A percentile compares a stretch with the other conserved stretches of the same genome.
Conservation (phyloP, 495 filamentous ascomycete species). For the Copromyces sp. region DNA sequence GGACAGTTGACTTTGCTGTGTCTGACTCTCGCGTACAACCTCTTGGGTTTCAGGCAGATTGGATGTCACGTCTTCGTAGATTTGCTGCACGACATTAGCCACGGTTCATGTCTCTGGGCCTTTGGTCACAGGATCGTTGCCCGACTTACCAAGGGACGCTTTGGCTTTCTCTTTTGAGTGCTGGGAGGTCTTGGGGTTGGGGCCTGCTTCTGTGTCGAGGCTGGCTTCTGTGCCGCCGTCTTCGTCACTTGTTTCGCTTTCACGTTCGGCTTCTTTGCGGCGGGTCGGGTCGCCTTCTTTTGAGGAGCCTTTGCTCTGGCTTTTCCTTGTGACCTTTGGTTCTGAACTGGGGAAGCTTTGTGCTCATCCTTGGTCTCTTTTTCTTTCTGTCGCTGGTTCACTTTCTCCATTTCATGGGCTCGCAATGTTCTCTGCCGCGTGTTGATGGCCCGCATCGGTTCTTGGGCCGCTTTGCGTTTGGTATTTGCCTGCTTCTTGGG, state of each 20-base stretch:
- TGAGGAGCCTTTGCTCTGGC: not conserved
- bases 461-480: not conserved
- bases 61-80: conserved; percentile 8
- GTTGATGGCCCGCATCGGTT: not conserved
- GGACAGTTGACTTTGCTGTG: not conserved
- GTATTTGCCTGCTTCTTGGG: not conserved
- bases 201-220: not conserved
- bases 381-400: not conserved
- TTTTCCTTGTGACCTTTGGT: not conserved
- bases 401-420: not conserved
- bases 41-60: conserved; percentile 13
- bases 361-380: not conserved
- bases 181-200: not conserved
- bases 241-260: not conserved
- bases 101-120: not conserved
- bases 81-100: conserved; percentile 11
- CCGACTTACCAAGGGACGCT: conserved; percentile 12
- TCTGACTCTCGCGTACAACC: conserved; percentile 11
- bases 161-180: conserved; percentile 10
- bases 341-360: not conserved
- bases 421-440: not conserved
- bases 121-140: not conserved
- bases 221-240: not conserved
- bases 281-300: not conserved
- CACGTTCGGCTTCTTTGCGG: not conserved